Percentiles rank a stretch among this genome's conserved stretches.
These are phyloP conservation scores for Strobilomyces dryophilus DNA, from an alignment of 768 basidiomycete species.

Conservation along the genomic window DNA sequence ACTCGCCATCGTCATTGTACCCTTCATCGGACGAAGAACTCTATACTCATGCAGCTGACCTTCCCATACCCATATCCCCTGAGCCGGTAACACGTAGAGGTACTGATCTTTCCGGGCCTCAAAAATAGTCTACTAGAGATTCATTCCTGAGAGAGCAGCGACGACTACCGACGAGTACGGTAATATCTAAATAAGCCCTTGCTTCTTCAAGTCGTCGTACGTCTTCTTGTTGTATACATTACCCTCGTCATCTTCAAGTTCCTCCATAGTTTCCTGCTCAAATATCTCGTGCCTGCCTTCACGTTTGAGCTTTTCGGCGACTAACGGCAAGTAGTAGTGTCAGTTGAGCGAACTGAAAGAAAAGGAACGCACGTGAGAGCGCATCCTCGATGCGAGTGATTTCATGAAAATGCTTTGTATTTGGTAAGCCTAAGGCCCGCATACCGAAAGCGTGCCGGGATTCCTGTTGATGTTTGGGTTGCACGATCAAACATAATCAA, in stretches of 20 bases:
- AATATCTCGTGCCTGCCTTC: constrained; percentile 95
- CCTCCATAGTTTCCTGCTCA: constrained; percentile 93
- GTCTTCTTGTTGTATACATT: constrained; percentile 98
- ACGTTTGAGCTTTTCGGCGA: constrained; percentile 95
- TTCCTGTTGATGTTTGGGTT: constrained; percentile 51
- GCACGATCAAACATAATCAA: constrained; percentile 1
- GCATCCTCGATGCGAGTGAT: constrained; percentile 98
- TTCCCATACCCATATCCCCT: constrained; percentile 63
- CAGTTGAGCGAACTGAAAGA: neutral
- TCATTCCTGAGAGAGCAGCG: neutral
- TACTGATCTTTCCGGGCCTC: constrained; percentile 1
- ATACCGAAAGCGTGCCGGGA: constrained; percentile 97
- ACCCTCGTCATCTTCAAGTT: constrained; percentile 96
- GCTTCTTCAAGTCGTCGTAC: constrained; percentile 96
- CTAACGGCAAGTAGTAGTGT: constrained; percentile 35
- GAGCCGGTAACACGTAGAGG: constrained; percentile 17
- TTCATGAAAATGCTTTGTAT: constrained; percentile 99
- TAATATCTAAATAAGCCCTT: constrained; percentile 69
- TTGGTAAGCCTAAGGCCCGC: constrained; percentile 94
- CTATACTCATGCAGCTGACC: constrained; percentile 66
- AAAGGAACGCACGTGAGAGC: constrained; percentile 67
- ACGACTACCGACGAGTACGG: neutral
- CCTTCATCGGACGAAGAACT: constrained; percentile 85
- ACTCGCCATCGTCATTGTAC: constrained; percentile 66
- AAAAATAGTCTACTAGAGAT: constrained; percentile 4